Conservation (phyloP, 2,329 filamentous ascomycete species). For the Penicillium crustosum region DNA sequence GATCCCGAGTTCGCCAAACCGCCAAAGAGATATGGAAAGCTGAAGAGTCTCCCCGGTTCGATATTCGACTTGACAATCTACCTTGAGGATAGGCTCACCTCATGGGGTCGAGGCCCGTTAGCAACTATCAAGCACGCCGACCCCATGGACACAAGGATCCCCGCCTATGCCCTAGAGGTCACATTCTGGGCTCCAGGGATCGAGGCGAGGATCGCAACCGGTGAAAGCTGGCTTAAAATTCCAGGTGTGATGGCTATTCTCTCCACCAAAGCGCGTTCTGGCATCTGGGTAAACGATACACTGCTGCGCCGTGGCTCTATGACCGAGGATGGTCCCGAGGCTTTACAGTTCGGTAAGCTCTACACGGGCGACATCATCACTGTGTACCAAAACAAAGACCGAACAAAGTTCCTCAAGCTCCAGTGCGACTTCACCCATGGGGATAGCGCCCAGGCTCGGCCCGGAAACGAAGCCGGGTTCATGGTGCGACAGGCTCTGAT, state of each 20-base stretch:
- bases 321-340: conserved; percentile 53
- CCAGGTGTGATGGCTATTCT: conserved; percentile 67
- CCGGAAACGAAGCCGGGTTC: conserved; percentile 43
- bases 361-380: conserved; percentile 75
- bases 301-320: conserved; percentile 58
- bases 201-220: conserved; percentile 58
- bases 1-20: conserved; percentile 35
- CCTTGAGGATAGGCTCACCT: conserved; percentile 66
- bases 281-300: conserved; percentile 75
- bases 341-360: conserved; percentile 63
- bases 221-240: conserved; percentile 56
- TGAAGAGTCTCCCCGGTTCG: conserved; percentile 67
- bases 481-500: conserved; percentile 40
- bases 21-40: conserved; percentile 57
- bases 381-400: conserved; percentile 58
- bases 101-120: conserved; percentile 71
- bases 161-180: conserved; percentile 78
- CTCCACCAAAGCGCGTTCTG: conserved; percentile 73
- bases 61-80: conserved; percentile 62
- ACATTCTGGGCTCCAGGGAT: conserved; percentile 70
- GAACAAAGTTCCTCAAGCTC: conserved; percentile 43
- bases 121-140: conserved; percentile 69
- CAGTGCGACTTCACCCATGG: conserved; percentile 49
- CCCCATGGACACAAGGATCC: conserved; percentile 66
- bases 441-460: conserved; percentile 44